Percentiles rank a stretch among this genome's conserved stretches.
Conservation (phyloP, 2,329 filamentous ascomycete species). For the Dactylellina cionopaga region DNA sequence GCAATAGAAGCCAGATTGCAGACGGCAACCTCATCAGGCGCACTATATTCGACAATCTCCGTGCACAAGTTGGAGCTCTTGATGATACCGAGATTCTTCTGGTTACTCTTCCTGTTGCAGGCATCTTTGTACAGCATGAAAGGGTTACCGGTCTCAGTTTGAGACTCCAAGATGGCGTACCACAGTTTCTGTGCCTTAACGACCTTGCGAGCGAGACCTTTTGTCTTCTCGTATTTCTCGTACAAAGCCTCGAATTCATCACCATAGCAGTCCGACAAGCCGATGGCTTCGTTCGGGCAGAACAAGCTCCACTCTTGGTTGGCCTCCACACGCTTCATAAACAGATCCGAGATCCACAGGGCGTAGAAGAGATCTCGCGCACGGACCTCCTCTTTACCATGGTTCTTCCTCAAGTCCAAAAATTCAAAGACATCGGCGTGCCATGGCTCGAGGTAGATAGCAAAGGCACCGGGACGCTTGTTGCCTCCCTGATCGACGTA, state of each 20-base stretch:
- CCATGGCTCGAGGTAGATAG: conserved; percentile 99
- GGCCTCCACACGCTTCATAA: conserved; percentile 99
- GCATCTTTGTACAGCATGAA: conserved; percentile 99
- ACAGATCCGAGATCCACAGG: conserved; percentile 97
- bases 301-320: conserved; percentile 97
- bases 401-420: conserved; percentile 97
- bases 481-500: conserved; percentile 99
- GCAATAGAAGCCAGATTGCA: conserved; percentile 97
- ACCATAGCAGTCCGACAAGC: conserved; percentile 94
- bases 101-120: conserved; percentile 99
- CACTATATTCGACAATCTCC: conserved; percentile 96
- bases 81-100: conserved; percentile 99
- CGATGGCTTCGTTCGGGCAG: conserved; percentile 96
- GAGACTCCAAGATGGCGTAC: conserved; percentile 97
- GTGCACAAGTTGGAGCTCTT: conserved; percentile 99
- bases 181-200: conserved; percentile 98
- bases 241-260: conserved; percentile 97
- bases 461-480: conserved; percentile 97
- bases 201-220: conserved; percentile 86
- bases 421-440: conserved; percentile 98
- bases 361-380: conserved; percentile 97
- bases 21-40: conserved; percentile 96
- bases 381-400: conserved; percentile 97
- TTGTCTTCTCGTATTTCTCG: conserved; percentile 82
- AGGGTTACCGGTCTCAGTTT: conserved; percentile 98